Percentiles rank a stretch among this genome's conserved stretches.
These are phyloP conservation scores for Leptographium lundbergii DNA, from an alignment of 2,329 filamentous ascomycete genomes.

Conservation along the genomic window DNA sequence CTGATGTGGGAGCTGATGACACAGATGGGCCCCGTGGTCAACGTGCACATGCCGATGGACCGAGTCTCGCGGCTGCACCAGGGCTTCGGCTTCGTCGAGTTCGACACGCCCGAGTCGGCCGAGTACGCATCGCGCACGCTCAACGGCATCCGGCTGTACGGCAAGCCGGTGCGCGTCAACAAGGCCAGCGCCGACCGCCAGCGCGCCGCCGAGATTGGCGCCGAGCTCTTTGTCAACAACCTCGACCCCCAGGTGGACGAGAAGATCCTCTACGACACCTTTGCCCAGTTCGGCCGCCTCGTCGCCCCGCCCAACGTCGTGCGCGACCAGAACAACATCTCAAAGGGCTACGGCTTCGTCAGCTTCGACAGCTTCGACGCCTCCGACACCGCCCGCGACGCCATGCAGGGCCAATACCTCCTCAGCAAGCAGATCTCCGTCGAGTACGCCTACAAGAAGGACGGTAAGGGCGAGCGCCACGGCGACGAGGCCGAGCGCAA, in stretches of 20 bases:
- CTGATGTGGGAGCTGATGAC: conserved; percentile 97
- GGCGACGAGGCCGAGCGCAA: conserved; percentile 88
- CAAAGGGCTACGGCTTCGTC: conserved; percentile 94
- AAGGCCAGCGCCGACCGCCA: conserved; percentile 89
- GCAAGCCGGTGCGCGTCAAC: conserved; percentile 93
- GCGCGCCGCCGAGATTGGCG: conserved; percentile 83
- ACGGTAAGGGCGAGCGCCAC: conserved; percentile 92
- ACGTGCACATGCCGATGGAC: conserved; percentile 96
- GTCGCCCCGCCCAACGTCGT: conserved; percentile 82
- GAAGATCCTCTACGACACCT: conserved; percentile 88
- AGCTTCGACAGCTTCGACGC: conserved; percentile 89
- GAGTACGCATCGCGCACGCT: conserved; percentile 95
- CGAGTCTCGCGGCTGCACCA: conserved; percentile 94
- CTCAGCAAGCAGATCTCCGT: conserved; percentile 95
- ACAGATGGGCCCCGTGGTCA: conserved; percentile 92
- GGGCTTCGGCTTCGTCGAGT: conserved; percentile 98
- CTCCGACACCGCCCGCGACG: conserved; percentile 78
- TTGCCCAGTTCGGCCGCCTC: conserved; percentile 80
- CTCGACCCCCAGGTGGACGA: conserved; percentile 90
- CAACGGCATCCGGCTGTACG: conserved; percentile 88
- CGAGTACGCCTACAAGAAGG: conserved; percentile 98
- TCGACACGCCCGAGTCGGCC: conserved; percentile 86
- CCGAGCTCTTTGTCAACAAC: conserved; percentile 94
- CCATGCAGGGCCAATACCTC: conserved; percentile 92
- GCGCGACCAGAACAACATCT: conserved; percentile 74